Evolutionary conservation across 139 green algal species (phyloP).

Genomic region (Chlorella sp.): DNA sequence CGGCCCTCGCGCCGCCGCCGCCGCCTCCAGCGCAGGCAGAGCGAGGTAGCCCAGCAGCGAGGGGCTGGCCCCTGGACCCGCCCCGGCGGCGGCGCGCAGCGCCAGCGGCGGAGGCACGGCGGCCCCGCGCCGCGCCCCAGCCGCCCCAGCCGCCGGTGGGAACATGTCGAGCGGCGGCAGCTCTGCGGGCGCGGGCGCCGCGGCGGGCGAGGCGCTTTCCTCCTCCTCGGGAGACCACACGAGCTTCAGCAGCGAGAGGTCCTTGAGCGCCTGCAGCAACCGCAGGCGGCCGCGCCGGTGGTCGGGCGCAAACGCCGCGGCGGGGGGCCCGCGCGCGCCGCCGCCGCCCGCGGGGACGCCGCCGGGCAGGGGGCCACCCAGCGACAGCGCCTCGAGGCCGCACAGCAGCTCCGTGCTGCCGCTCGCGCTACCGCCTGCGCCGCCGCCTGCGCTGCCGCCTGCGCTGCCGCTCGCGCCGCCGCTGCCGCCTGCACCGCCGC

Average conservation of each 20-base stretch:
- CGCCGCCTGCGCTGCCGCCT: neutral
- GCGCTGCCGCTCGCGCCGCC: neutral
- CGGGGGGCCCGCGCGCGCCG: neutral
- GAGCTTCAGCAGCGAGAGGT: constrained; percentile 12
- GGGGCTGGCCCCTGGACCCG: neutral
- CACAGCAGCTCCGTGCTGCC: neutral
- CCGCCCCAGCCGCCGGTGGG: no score
- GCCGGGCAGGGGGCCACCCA: neutral
- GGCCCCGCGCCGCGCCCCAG: neutral
- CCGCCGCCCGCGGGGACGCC: neutral
- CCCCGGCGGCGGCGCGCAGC: no score
- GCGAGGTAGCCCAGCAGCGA: constrained; percentile 13
- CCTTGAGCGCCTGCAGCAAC: constrained; percentile 27
- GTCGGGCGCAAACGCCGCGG: constrained; percentile 5
- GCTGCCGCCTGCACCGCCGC: neutral
- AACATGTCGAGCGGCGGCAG: constrained; percentile 17
- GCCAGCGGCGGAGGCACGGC: neutral
- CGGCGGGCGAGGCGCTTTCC: neutral
- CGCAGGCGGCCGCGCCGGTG: constrained; percentile 10
- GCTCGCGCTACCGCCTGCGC: neutral
- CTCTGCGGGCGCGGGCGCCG: neutral
- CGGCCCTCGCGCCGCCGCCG: neutral
- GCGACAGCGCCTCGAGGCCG: neutral
- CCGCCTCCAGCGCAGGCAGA: neutral
- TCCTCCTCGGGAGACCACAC: neutral